Conservation (phyloP, 163 green algal species). For the Scenedesmus sp. region DNA sequence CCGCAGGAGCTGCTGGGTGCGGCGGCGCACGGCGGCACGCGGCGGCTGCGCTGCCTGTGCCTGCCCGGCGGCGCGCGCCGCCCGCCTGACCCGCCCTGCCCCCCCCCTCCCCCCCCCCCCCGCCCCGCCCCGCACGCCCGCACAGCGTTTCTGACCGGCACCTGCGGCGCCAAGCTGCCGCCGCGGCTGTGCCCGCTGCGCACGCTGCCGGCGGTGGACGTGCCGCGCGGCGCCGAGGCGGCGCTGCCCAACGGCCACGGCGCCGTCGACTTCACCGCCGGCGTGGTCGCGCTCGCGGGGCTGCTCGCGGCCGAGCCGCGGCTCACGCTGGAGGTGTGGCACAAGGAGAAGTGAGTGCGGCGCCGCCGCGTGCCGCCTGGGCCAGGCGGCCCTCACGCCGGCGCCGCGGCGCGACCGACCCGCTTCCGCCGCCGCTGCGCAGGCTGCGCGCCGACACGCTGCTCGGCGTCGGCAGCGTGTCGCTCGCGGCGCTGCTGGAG, state of each 20-base stretch:
- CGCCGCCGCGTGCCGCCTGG: no score
- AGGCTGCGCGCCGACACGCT: constrained; percentile 68
- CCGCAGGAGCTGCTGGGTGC: constrained; percentile 63
- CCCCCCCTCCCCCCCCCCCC: no score
- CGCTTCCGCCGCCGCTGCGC: constrained; percentile 10
- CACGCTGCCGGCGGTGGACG: constrained; percentile 62
- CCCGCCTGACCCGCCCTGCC: no score
- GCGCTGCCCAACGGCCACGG: constrained; percentile 57
- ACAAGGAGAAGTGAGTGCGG: constrained; percentile 62
- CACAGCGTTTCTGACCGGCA: constrained; percentile 58
- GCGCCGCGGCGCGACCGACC: no score
- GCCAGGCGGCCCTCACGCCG: no score
- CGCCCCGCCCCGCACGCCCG: no score
- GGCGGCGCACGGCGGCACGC: neutral
- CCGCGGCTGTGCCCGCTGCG: constrained; percentile 55
- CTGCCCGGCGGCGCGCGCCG: no score
- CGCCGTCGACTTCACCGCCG: constrained; percentile 64
- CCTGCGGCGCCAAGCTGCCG: constrained; percentile 54
- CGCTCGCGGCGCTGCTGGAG: constrained; percentile 76
- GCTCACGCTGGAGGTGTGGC: constrained; percentile 69
- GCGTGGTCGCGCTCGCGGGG: constrained; percentile 65
- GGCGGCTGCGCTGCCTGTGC: no score
- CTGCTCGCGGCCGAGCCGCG: constrained; percentile 62
- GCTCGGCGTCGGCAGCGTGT: constrained; percentile 70
- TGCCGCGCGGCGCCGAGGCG: constrained; percentile 61